These are phyloP conservation scores for Typha latifolia DNA, from an alignment of 176 grass and related monocot genomes.

Conservation along the genomic window DNA sequence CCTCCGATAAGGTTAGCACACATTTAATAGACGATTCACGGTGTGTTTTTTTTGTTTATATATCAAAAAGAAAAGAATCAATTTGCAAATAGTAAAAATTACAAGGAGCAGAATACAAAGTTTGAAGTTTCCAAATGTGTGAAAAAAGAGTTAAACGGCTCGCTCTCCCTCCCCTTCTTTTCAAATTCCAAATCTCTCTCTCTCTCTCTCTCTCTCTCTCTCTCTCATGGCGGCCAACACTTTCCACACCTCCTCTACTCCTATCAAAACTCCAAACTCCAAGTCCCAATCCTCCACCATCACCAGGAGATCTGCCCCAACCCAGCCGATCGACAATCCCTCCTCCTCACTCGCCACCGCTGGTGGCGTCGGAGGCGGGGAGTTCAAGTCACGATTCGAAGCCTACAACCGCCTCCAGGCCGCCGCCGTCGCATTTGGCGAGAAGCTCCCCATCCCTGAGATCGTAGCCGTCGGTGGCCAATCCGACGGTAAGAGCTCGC, in stretches of 20 bases:
- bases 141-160: neutral
- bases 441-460: conserved; percentile 93
- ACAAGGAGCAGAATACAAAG: neutral
- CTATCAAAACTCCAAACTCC: conserved; percentile 33
- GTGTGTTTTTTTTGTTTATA: no score
- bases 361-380: conserved; percentile 9
- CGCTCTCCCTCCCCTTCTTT: neutral
- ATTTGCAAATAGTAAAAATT: neutral
- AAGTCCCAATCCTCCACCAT: conserved; percentile 26
- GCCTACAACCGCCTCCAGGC: conserved; percentile 98
- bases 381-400: conserved; percentile 78
- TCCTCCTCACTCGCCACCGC: conserved; percentile 25
- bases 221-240: conserved; percentile 39
- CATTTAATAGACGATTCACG: no score
- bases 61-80: neutral
- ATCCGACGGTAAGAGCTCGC: conserved; percentile 93
- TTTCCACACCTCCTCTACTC: conserved; percentile 23
- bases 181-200: conserved; percentile 46
- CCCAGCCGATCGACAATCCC: neutral
- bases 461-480: conserved; percentile 84
- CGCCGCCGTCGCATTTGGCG: conserved; percentile 77
- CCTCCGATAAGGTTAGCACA: no score
- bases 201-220: conserved; percentile 5
- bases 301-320: conserved; percentile 16
- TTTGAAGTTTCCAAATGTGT: neutral